Evolutionary conservation across 164 flowering plant genomes (phyloP).

Genomic region (Umbilicus rupestris): DNA sequence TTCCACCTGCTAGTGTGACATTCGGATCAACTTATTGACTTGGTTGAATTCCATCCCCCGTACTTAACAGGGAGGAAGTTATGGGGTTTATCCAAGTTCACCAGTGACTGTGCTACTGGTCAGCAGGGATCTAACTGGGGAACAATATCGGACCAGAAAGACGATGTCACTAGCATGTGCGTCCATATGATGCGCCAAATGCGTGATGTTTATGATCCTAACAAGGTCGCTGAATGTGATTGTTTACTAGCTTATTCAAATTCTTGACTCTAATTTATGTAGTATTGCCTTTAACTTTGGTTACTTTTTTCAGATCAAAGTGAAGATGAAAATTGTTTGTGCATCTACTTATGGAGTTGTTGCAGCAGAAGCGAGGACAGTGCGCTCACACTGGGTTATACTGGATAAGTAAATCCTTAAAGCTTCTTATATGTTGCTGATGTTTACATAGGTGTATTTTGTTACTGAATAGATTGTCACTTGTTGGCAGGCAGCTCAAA

Average conservation of each 20-base stretch:
- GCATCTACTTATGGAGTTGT: conserved; percentile 34
- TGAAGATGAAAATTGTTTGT: conserved; percentile 44
- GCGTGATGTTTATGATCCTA: conserved; percentile 36
- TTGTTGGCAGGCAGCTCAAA: conserved; percentile 44
- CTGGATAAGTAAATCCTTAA: conserved; percentile 44
- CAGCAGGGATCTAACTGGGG: conserved; percentile 25
- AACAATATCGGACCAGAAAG: conserved; percentile 34
- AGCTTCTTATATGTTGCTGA: not conserved
- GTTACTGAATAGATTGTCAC: not conserved
- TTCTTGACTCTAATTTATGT: not conserved
- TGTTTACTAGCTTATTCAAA: not conserved
- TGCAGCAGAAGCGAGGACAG: conserved; percentile 48
- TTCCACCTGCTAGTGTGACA: not conserved
- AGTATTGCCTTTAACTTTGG: not conserved
- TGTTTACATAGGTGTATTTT: not conserved
- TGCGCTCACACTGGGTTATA: conserved; percentile 50
- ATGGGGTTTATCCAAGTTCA: conserved; percentile 37
- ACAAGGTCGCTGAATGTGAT: conserved; percentile 24
- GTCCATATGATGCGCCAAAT: conserved; percentile 40
- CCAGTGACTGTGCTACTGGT: conserved; percentile 39
- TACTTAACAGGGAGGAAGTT: conserved; percentile 28
- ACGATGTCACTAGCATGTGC: conserved; percentile 32
- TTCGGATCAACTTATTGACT: not conserved
- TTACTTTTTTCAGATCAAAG: conserved; percentile 31
- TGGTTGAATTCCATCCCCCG: not conserved